A percentile compares a stretch with the other conserved stretches of the same genome.
These are phyloP conservation scores for Pythium chondricola DNA, from an alignment of 352 stramenopile genomes.

Conservation along the genomic window DNA sequence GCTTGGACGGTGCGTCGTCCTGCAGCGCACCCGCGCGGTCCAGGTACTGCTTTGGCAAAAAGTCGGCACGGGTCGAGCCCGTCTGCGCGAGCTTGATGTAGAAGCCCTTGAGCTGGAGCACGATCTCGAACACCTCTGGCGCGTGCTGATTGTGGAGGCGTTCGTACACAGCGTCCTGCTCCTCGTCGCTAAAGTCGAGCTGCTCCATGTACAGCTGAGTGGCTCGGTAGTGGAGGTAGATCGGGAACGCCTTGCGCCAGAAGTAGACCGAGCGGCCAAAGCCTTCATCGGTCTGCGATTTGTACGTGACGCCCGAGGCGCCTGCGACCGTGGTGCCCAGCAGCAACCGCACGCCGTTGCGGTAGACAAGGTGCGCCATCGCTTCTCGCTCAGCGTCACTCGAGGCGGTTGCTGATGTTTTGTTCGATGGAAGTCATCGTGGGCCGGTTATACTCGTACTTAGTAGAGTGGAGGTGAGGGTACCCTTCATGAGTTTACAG, in stretches of 20 bases:
- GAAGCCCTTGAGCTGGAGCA: constrained; percentile 81
- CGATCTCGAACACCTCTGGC: constrained; percentile 73
- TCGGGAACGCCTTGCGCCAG: constrained; percentile 83
- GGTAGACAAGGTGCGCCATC: constrained; percentile 38
- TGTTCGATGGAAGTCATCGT: neutral
- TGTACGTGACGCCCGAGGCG: constrained; percentile 42
- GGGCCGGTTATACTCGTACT: neutral
- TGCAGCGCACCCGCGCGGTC: constrained; percentile 67
- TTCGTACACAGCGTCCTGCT: constrained; percentile 72
- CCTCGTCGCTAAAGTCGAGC: constrained; percentile 26
- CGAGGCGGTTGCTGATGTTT: neutral
- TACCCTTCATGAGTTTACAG: neutral
- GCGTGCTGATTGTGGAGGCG: constrained; percentile 70
- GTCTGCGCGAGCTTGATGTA: constrained; percentile 86
- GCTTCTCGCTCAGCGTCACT: neutral
- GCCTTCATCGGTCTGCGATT: constrained; percentile 66
- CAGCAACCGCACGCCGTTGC: constrained; percentile 52
- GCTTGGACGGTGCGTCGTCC: constrained; percentile 73
- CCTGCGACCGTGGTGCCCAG: constrained; percentile 42
- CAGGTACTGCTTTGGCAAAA: constrained; percentile 78
- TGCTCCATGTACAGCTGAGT: constrained; percentile 74
- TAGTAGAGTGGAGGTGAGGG: neutral
- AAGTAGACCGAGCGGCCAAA: constrained; percentile 80
- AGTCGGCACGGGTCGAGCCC: constrained; percentile 71
- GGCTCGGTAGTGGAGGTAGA: constrained; percentile 79